Conservation (phyloP, 106 monocot genomes). For the Allium sativum region DNA sequence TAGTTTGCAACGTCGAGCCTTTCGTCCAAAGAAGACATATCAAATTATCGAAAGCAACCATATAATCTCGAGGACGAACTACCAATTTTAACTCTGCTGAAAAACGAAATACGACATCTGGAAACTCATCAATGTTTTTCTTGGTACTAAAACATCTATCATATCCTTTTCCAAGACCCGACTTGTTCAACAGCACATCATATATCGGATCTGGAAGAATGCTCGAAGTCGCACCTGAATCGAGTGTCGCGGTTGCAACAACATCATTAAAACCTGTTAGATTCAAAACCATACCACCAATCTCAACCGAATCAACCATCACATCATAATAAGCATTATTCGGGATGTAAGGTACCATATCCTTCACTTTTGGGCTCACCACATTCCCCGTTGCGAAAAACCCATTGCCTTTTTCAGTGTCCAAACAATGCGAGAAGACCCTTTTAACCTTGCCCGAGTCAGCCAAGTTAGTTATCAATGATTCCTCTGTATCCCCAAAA, state of each 20-base stretch:
- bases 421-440: conserved; percentile 84
- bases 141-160: no score
- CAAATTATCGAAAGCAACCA: no score
- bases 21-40: no score
- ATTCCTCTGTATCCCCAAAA: conserved; percentile 24
- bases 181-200: no score
- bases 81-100: no score
- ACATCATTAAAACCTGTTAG: background rate
- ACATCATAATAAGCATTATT: background rate
- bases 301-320: background rate
- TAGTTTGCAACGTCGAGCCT: no score
- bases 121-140: no score
- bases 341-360: conserved; percentile 66
- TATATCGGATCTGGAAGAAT: background rate
- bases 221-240: background rate
- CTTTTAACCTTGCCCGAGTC: conserved; percentile 60
- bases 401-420: conserved; percentile 68
- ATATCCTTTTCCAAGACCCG: no score
- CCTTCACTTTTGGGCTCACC: conserved; percentile 59
- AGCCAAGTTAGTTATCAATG: conserved; percentile 68
- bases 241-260: background rate
- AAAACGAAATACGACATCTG: no score
- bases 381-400: conserved; percentile 83
- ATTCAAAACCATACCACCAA: background rate
- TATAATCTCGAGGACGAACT: no score